Evolutionary conservation across 2,329 filamentous ascomycete species (phyloP).

Genomic region (Pestalotiopsis sp.): DNA sequence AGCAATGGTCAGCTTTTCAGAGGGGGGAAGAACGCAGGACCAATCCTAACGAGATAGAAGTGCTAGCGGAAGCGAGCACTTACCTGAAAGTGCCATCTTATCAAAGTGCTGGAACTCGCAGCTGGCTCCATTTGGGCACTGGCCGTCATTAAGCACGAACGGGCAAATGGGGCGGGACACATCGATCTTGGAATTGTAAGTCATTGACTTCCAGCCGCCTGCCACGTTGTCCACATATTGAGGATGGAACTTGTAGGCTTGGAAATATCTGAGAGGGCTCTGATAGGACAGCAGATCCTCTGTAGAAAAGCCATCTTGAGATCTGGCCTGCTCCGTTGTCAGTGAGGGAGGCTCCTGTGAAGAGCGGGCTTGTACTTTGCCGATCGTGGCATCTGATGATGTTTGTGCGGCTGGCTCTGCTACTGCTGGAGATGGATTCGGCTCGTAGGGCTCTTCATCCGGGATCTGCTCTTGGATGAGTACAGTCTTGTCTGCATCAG

Average conservation of each 20-base stretch:
- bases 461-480: constrained; percentile 20
- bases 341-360: constrained; percentile 31
- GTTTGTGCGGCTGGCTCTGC: constrained; percentile 13
- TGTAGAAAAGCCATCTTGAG: constrained; percentile 17
- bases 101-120: constrained; percentile 84
- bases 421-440: constrained; percentile 19
- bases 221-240: constrained; percentile 69
- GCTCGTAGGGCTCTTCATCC: constrained; percentile 26
- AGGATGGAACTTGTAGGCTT: constrained; percentile 88
- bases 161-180: constrained; percentile 74
- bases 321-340: constrained; percentile 29
- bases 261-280: constrained; percentile 82
- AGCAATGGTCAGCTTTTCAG: constrained; percentile 52
- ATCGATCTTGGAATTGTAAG: constrained; percentile 91
- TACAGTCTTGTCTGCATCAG: constrained; percentile 10
- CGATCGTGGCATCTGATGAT: constrained; percentile 20
- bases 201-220: constrained; percentile 84
- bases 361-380: constrained; percentile 35
- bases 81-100: constrained; percentile 74
- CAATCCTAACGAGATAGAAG: background rate
- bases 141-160: constrained; percentile 69
- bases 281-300: constrained; percentile 67
- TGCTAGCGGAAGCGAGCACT: constrained; percentile 44
- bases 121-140: constrained; percentile 70
- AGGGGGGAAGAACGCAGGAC: constrained; percentile 38